These are phyloP conservation scores for Echinochloa phyllopogon DNA, from an alignment of 176 grass and related monocot species.

Conservation along the genomic window DNA sequence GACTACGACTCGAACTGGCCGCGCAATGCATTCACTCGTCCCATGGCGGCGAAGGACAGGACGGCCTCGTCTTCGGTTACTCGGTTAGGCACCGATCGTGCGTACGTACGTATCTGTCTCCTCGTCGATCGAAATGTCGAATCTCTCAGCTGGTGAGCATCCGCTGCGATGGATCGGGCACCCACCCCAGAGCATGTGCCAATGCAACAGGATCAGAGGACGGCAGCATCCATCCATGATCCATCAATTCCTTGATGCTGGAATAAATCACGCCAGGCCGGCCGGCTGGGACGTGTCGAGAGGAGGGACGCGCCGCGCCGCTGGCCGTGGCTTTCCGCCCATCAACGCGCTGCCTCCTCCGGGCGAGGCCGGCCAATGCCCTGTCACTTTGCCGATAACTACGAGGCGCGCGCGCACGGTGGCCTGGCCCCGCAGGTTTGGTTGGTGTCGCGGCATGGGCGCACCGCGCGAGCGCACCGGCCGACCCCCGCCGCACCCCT, in stretches of 20 bases:
- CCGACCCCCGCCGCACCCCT: too few relatives aligned
- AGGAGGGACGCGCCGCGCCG: neutral
- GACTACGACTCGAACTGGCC: neutral
- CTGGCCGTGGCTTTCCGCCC: constrained; percentile 21
- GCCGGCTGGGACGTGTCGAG: neutral
- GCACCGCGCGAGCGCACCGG: neutral
- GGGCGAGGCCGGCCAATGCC: neutral
- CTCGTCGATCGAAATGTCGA: too few relatives aligned
- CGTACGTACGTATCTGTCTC: too few relatives aligned
- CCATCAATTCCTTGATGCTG: neutral
- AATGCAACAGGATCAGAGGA: neutral
- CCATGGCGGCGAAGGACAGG: neutral
- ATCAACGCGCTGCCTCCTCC: constrained; percentile 33
- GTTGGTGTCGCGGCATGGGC: constrained; percentile 9
- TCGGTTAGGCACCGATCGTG: neutral
- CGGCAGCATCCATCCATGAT: neutral
- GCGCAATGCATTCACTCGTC: neutral
- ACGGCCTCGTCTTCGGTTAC: neutral
- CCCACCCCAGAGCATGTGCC: neutral
- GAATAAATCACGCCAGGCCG: neutral
- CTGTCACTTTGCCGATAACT: constrained; percentile 37
- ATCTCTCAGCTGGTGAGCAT: too few relatives aligned
- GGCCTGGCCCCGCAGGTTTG: neutral
- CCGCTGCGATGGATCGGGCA: too few relatives aligned
- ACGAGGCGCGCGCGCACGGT: neutral